Percentiles rank a stretch among this genome's conserved stretches.
phyloP scores from a whole-genome alignment of 352 stramenopile genomes.

The Globisporangium barbulae region DNA sequence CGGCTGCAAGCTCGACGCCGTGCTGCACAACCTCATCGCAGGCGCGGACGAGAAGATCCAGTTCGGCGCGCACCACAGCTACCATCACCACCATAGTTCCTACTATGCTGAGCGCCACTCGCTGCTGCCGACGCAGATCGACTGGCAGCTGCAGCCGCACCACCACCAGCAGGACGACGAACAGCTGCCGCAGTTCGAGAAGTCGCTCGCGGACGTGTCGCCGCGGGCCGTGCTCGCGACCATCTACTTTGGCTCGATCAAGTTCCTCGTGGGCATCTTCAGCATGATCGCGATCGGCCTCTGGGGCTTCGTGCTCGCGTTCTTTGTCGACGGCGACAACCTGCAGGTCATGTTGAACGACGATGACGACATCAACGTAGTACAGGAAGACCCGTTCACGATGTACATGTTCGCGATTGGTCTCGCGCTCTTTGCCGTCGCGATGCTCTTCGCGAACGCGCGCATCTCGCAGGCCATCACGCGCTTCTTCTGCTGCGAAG shows the following conservation, averaged over 20 bases:
- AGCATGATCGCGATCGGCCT: constrained; percentile 30
- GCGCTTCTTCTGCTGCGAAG: constrained; percentile 54
- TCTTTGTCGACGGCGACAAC: constrained; percentile 31
- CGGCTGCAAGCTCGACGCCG: constrained; percentile 34
- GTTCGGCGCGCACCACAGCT: constrained; percentile 22
- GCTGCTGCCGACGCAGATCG: constrained; percentile 36
- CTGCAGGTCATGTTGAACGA: constrained; percentile 20
- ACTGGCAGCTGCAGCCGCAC: constrained; percentile 17
- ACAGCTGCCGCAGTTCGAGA: constrained; percentile 33
- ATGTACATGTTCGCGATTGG: constrained; percentile 31
- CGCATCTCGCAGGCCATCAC: constrained; percentile 43
- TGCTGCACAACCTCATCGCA: constrained; percentile 54
- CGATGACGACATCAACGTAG: background rate
- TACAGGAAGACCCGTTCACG: constrained; percentile 20
- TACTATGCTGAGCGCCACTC: constrained; percentile 20
- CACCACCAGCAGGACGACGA: constrained; percentile 10
- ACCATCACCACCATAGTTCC: constrained; percentile 10
- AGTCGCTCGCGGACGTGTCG: constrained; percentile 28
- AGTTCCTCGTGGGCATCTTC: constrained; percentile 32
- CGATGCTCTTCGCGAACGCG: constrained; percentile 37
- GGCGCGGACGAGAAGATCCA: constrained; percentile 26
- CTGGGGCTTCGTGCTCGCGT: constrained; percentile 25
- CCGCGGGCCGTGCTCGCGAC: constrained; percentile 35
- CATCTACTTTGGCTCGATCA: constrained; percentile 52
- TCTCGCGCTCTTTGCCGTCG: constrained; percentile 28